Evolutionary conservation across 352 stramenopile species (phyloP).

Genomic region (Plasmopara muralis): DNA sequence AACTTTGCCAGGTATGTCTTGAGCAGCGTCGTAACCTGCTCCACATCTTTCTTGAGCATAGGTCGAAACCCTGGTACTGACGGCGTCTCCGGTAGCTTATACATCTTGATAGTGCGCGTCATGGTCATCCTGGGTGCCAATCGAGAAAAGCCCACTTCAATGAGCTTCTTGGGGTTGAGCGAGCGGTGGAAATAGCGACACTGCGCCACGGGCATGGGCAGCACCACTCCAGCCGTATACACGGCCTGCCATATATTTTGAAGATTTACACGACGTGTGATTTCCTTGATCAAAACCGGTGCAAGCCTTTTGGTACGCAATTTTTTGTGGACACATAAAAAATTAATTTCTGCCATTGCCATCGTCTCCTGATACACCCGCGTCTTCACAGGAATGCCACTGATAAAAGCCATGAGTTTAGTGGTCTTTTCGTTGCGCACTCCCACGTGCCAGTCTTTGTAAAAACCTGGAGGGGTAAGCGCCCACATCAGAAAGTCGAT

Average conservation of each 20-base stretch:
- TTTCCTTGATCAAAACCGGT: constrained; percentile 99
- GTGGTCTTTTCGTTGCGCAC: constrained; percentile 89
- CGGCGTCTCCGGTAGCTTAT: constrained; percentile 74
- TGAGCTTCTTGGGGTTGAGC: constrained; percentile 98
- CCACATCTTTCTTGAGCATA: constrained; percentile 65
- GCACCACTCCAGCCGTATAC: constrained; percentile 97
- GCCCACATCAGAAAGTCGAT: constrained; percentile 88
- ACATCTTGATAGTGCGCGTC: constrained; percentile 89
- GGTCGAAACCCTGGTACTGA: constrained; percentile 41
- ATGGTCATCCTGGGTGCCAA: constrained; percentile 96
- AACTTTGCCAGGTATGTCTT: constrained; percentile 66
- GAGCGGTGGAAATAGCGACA: constrained; percentile 98
- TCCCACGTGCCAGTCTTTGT: constrained; percentile 93
- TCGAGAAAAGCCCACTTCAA: constrained; percentile 96
- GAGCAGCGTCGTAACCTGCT: constrained; percentile 51
- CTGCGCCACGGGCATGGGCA: constrained; percentile 93
- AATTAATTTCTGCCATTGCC: constrained; percentile 97
- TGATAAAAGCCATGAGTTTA: constrained; percentile 98
- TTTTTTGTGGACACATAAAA: constrained; percentile 99
- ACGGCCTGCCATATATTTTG: constrained; percentile 93
- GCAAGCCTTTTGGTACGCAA: constrained; percentile 93
- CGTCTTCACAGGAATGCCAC: constrained; percentile 89
- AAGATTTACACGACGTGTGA: constrained; percentile 97
- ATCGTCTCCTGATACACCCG: constrained; percentile 56
- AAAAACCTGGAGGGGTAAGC: constrained; percentile 91